Base-by-base conservation (phyloP, 75 land plant genomes). In the Pinus albicaulis region DNA sequence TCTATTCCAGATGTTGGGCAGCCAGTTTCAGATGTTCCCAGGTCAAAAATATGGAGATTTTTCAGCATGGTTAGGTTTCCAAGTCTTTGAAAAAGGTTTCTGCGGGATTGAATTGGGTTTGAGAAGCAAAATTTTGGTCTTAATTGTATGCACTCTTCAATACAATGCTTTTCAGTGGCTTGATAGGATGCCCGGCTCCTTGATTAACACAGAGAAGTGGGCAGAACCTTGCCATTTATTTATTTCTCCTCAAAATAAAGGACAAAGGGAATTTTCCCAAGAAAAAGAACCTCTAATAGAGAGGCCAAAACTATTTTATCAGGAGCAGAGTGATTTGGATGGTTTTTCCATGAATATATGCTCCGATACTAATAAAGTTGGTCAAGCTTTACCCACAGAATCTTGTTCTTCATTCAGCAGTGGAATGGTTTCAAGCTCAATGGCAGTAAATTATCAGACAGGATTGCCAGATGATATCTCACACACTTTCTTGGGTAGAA, bases 191-290 rank as follows among this genome's bases (percentile, higher is more conserved):
- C 94, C 98, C 58, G 76, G 77, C 57, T 73, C 79, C 76, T 56
- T 83, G 26, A 58, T 79, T 28, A 84, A 80, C 72, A 77, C 34
- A 65, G 90, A 83, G 16, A 81, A 90, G 69, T 87, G 90, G 86
- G 92, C 84, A 59, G 99, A 98, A 68, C 96, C 99, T 71, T 98
- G 99, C 73, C 82, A 84, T 15, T 79, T 98, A 68, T 98, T 95
- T 84, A 74, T 84, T 56, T 85, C 93, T 48, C 68, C 52, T 55
- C 84, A 84, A 77, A 76, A 76, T 24, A 44, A 57, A 3, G 10
- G 31, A 41, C 16, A 34, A 48, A 56, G 55, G 52, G 64, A 34
- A 14, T 23, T 66, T 77, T 52, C 34, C 55, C 77, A 57, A 63
- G 85, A 82, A 55, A 57, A 55, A 74, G 63, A 26, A 44, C 53